Percentiles rank a stretch among this genome's conserved stretches.
These are phyloP conservation scores for Ophiosphaerella korrae DNA, from an alignment of 2,329 filamentous ascomycete genomes.

Conservation along the genomic window DNA sequence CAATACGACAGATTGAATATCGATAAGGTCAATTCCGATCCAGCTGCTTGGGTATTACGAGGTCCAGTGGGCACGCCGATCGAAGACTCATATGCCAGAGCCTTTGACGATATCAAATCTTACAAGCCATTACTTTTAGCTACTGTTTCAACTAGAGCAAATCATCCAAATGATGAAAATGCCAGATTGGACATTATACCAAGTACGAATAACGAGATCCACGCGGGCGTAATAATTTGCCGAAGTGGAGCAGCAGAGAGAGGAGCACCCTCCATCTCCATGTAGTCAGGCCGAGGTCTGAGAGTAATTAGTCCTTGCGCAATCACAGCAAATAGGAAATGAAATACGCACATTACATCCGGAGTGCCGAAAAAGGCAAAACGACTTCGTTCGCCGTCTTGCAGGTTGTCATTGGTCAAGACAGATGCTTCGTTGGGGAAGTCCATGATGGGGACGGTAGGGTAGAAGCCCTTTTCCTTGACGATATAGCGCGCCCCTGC, in stretches of 20 bases:
- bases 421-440: constrained; percentile 38
- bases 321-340: neutral
- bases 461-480: constrained; percentile 35
- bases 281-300: constrained; percentile 14
- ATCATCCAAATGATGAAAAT: constrained; percentile 21
- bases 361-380: constrained; percentile 35
- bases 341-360: constrained; percentile 35
- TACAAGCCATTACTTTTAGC: neutral
- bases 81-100: too few species aligned
- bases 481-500: constrained; percentile 40
- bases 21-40: too few species aligned
- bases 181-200: constrained; percentile 8
- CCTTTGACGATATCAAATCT: too few species aligned
- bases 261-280: constrained; percentile 24
- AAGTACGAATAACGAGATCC: constrained; percentile 6
- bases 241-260: constrained; percentile 21
- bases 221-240: constrained; percentile 3
- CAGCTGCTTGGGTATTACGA: too few species aligned
- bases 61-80: too few species aligned
- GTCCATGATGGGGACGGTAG: constrained; percentile 37
- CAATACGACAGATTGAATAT: too few species aligned
- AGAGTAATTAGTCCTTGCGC: constrained; percentile 5
- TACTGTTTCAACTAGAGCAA: too few species aligned
- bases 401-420: constrained; percentile 39
- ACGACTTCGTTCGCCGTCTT: constrained; percentile 35